These are phyloP conservation scores for Ogataea pini DNA, from an alignment of 805 yeast genomes.

Conservation along the genomic window DNA sequence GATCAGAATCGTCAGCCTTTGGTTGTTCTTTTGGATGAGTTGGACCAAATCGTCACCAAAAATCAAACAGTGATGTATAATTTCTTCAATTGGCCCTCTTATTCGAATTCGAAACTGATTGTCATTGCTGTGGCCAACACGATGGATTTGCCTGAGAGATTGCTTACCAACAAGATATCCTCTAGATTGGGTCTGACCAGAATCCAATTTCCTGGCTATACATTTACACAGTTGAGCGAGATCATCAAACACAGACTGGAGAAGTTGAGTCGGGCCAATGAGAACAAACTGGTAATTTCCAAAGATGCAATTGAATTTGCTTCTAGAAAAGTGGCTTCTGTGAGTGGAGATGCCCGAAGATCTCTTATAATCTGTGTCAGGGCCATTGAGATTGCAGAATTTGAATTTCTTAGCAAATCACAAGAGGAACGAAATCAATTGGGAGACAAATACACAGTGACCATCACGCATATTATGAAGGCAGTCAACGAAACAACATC, in stretches of 20 bases:
- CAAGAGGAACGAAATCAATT: slow-evolving; percentile 29
- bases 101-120: slow-evolving; percentile 71
- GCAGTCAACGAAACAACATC: slow-evolving; percentile 80
- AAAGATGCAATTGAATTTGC: slow-evolving; percentile 89
- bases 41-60: slow-evolving; percentile 85
- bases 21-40: slow-evolving; percentile 84
- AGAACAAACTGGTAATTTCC: slow-evolving; percentile 48
- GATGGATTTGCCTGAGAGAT: slow-evolving; percentile 93
- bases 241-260: slow-evolving; percentile 75
- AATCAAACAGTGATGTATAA: slow-evolving; percentile 89
- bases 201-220: slow-evolving; percentile 86
- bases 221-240: slow-evolving; percentile 69
- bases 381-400: slow-evolving; percentile 86
- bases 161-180: slow-evolving; percentile 82
- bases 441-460: slow-evolving; percentile 53
- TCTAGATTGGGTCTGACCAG: slow-evolving; percentile 88
- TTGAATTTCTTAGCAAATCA: slow-evolving; percentile 45
- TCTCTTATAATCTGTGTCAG: slow-evolving; percentile 85
- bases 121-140: slow-evolving; percentile 96
- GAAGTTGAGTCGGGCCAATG: slow-evolving; percentile 41
- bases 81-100: slow-evolving; percentile 96
- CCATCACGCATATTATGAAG: slow-evolving; percentile 70
- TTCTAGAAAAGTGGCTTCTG: slow-evolving; percentile 91
- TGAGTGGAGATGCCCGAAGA: slow-evolving; percentile 95
- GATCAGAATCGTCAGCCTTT: slow-evolving; percentile 49